Percentiles rank a stretch among this genome's conserved stretches.
phyloP scores from a whole-genome alignment of 2,329 filamentous ascomycete species.

The Colletotrichum cuscutae region DNA sequence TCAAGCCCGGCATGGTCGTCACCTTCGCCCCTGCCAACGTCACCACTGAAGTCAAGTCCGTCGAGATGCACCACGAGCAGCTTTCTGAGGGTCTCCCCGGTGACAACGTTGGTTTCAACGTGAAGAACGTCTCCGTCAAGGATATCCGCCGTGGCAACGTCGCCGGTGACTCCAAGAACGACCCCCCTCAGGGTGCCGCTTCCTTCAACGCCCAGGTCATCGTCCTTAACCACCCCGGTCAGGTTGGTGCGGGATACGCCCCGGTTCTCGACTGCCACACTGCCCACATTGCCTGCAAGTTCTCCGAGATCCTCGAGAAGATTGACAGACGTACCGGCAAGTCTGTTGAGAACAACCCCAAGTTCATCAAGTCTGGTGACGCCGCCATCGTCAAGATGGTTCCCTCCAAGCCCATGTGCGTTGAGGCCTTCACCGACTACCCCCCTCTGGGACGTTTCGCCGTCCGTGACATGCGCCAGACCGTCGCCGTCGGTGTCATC shows the following conservation, averaged over 20 bases:
- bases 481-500: slow-evolving; percentile 94
- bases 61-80: slow-evolving; percentile 99
- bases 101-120: slow-evolving; percentile 99
- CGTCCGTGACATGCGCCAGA: slow-evolving; percentile 97
- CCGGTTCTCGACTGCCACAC: slow-evolving; percentile 99
- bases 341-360: slow-evolving; percentile 89
- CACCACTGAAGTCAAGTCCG: slow-evolving; percentile 99
- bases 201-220: slow-evolving; percentile 99
- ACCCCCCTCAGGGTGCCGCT: slow-evolving; percentile 88
- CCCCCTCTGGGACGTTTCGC: slow-evolving; percentile 99
- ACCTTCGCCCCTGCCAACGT: slow-evolving; percentile 99
- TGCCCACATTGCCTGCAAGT: slow-evolving; percentile 99
- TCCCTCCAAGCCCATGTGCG: slow-evolving; percentile 99
- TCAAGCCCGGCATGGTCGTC: slow-evolving; percentile 93
- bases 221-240: slow-evolving; percentile 99
- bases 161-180: slow-evolving; percentile 99
- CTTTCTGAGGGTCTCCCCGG: slow-evolving; percentile 93
- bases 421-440: slow-evolving; percentile 99
- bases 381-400: slow-evolving; percentile 99
- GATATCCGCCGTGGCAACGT: slow-evolving; percentile 99
- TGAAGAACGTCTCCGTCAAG: slow-evolving; percentile 99
- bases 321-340: slow-evolving; percentile 99
- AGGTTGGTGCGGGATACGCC: slow-evolving; percentile 99
- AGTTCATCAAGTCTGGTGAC: slow-evolving; percentile 99
- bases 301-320: slow-evolving; percentile 99